A percentile compares a stretch with the other conserved stretches of the same genome.
phyloP scores from a whole-genome alignment of 2,329 filamentous ascomycete genomes.

The Trichoderma koningiopsis region DNA sequence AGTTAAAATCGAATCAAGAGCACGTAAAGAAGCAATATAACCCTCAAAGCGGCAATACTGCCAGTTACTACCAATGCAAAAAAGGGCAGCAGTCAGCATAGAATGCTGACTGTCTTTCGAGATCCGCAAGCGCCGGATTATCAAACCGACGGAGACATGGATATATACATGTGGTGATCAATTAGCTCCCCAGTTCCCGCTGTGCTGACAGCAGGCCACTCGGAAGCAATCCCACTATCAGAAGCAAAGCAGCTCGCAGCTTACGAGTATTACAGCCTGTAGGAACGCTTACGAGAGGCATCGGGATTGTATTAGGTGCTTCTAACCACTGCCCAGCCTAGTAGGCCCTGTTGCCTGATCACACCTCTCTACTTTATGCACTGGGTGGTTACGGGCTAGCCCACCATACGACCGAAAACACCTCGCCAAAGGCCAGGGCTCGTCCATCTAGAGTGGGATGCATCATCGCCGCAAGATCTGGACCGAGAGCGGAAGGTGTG shows the following conservation, averaged over 20 bases:
- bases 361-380: not conserved
- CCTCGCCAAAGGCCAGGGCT: not conserved
- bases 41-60: not conserved
- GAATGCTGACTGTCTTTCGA: not conserved
- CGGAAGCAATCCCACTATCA: not conserved
- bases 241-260: not conserved
- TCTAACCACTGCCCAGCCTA: not conserved
- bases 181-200: not conserved
- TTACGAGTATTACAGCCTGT: not conserved
- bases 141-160: not conserved
- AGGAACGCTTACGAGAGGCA: not conserved
- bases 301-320: not conserved
- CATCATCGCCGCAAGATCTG: not conserved
- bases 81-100: not conserved
- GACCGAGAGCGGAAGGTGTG: conserved; percentile 9
- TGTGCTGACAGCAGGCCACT: not conserved
- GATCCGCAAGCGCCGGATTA: not conserved
- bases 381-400: not conserved
- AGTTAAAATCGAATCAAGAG: not conserved
- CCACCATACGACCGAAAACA: not conserved
- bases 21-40: not conserved
- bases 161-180: not conserved
- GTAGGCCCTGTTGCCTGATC: not conserved
- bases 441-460: not conserved
- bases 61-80: not conserved